phyloP scores from a whole-genome alignment of 352 stramenopile species.

The Phytophthora uliginosa region DNA sequence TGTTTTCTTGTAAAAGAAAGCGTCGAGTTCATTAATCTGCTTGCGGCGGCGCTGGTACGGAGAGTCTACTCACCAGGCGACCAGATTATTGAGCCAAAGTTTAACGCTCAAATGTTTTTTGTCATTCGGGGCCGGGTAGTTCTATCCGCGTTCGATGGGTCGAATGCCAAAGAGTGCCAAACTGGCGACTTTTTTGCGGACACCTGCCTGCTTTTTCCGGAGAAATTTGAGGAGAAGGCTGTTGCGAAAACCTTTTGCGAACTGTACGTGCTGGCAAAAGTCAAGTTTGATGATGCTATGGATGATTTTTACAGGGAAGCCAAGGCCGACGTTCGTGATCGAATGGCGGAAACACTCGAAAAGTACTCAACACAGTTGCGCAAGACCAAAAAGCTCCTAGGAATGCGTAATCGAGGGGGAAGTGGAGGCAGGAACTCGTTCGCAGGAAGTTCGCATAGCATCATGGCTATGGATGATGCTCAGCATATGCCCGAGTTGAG shows the following conservation, averaged over 20 bases:
- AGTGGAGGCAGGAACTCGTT: conserved; percentile 27
- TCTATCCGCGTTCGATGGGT: conserved; percentile 61
- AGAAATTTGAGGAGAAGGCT: conserved; percentile 78
- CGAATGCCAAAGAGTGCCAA: conserved; percentile 62
- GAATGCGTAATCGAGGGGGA: conserved; percentile 36
- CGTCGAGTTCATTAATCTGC: conserved; percentile 74
- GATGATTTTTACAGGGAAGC: conserved; percentile 58
- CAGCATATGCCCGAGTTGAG: neutral
- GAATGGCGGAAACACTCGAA: conserved; percentile 60
- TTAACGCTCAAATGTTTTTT: conserved; percentile 85
- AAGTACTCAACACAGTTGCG: conserved; percentile 70
- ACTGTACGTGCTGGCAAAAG: conserved; percentile 77
- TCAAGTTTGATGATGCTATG: conserved; percentile 67
- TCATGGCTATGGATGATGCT: neutral
- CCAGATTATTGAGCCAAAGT: conserved; percentile 75
- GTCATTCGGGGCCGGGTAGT: conserved; percentile 67
- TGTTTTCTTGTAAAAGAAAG: conserved; percentile 80
- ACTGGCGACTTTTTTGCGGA: conserved; percentile 79
- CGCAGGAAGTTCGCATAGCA: conserved; percentile 8
- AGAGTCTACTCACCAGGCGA: conserved; percentile 70
- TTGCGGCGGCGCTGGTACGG: conserved; percentile 57
- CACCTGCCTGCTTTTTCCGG: conserved; percentile 61
- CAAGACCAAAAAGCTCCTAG: conserved; percentile 84
- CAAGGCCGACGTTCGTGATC: conserved; percentile 33
- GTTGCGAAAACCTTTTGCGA: conserved; percentile 87